phyloP scores from a whole-genome alignment of 129 eudicot species.

The Daucus carota region DH1_v3.0 NC_030382.2:19798001-19798500 shows the following conservation, averaged over 20 bases:
- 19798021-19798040: background rate
- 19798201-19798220: background rate
- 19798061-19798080: background rate
- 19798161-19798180: background rate
- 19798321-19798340: background rate
- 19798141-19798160: background rate
- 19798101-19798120: background rate
- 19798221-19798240: background rate
- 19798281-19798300: background rate
- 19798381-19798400: background rate
- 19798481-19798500: background rate
- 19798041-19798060: background rate
- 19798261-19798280: background rate
- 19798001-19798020: too few relatives aligned
- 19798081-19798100: background rate
- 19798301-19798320: background rate
- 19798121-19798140: background rate
- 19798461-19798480: background rate
- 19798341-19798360: background rate
- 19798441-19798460: background rate
- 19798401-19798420: background rate
- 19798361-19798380: background rate
- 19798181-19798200: background rate
- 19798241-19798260: background rate
- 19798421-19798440: background rate